phyloP scores from a whole-genome alignment of 208 protist species.

The Leishmania mexicana region DNA sequence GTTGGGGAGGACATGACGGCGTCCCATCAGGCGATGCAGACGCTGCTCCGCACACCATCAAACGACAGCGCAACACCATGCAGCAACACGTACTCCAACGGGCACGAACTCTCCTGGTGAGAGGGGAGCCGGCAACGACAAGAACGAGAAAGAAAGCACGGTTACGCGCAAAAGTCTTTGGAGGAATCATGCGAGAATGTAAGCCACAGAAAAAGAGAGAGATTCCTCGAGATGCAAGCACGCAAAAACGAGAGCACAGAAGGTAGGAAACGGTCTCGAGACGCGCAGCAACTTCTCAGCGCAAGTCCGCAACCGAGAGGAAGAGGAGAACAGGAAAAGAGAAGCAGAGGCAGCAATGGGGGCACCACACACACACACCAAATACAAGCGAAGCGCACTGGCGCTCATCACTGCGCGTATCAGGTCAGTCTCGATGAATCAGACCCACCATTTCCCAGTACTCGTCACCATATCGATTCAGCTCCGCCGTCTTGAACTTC shows the following conservation, averaged over 20 bases:
- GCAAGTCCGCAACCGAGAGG: background rate
- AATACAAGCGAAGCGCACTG: background rate
- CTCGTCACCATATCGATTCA: constrained; percentile 81
- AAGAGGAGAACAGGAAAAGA: background rate
- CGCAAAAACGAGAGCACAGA: background rate
- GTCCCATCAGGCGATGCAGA: background rate
- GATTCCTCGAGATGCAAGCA: background rate
- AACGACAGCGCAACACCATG: background rate
- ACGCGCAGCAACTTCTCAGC: background rate
- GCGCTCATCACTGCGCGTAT: background rate
- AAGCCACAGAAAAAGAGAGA: background rate
- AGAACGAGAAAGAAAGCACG: background rate
- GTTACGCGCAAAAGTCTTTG: background rate
- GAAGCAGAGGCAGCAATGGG: background rate
- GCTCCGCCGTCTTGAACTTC: constrained; percentile 88
- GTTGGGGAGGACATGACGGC: background rate
- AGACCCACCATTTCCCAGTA: constrained; percentile 62
- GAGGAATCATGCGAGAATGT: background rate
- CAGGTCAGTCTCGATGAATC: constrained; percentile 20
- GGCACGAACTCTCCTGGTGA: background rate
- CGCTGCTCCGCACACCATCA: background rate
- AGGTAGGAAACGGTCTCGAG: background rate
- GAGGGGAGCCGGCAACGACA: background rate
- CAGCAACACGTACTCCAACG: background rate
- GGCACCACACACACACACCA: background rate